Evolutionary conservation across 192 early-diverging fungal genomes (phyloP).

Genomic region (Cetraspora pellucida): DNA sequence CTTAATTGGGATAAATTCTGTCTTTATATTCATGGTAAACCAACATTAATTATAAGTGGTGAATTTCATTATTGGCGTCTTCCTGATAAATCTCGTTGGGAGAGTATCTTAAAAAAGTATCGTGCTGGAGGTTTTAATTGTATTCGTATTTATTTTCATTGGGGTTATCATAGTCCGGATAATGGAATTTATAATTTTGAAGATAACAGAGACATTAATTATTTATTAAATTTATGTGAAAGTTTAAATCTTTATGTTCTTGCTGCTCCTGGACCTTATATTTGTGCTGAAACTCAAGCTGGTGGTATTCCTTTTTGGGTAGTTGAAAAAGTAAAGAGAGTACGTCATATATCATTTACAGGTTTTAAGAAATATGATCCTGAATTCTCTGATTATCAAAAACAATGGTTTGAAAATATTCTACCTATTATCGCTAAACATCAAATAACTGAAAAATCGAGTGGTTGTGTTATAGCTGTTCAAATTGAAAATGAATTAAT

Average conservation of each 20-base stretch:
- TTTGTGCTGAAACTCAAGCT: constrained; percentile 78
- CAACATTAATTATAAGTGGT: constrained; percentile 65
- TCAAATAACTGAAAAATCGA: constrained; percentile 65
- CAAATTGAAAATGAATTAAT: constrained; percentile 86
- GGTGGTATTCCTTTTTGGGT: constrained; percentile 82
- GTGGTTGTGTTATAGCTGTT: constrained; percentile 74
- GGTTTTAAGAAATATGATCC: constrained; percentile 72
- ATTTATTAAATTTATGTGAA: constrained; percentile 73
- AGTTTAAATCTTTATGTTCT: constrained; percentile 75
- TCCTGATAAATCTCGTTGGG: constrained; percentile 68
- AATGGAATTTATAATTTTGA: constrained; percentile 77
- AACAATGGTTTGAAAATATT: constrained; percentile 76
- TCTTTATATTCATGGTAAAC: constrained; percentile 68
- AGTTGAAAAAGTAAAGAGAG: constrained; percentile 67
- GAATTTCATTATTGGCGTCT: constrained; percentile 92
- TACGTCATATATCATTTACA: constrained; percentile 70
- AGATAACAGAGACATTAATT: constrained; percentile 70
- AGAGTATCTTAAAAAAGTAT: constrained; percentile 67
- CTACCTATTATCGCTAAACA: constrained; percentile 75
- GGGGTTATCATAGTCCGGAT: constrained; percentile 82
- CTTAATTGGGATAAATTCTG: constrained; percentile 73
- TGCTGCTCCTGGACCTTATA: constrained; percentile 82
- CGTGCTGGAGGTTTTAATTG: constrained; percentile 74
- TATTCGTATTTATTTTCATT: constrained; percentile 88
- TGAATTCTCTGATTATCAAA: constrained; percentile 67